Conservation (phyloP, 768 basidiomycete genomes). For the Naematelia aurantialba region DNA sequence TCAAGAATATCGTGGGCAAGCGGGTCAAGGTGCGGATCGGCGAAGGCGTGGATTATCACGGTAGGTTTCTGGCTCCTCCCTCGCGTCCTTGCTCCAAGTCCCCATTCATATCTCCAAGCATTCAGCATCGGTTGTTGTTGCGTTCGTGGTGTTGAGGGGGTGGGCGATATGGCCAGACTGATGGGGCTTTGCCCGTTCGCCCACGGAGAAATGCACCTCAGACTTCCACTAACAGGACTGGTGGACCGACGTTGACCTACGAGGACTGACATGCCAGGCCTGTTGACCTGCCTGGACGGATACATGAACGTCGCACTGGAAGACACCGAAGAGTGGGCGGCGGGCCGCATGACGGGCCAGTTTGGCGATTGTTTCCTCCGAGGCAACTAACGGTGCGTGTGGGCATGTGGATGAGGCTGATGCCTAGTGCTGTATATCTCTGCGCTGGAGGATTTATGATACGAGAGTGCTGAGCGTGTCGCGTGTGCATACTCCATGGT, state of each 20-base stretch:
- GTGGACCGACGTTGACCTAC: neutral
- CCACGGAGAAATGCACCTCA: no score
- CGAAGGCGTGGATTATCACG: conserved; percentile 88
- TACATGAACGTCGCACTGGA: conserved; percentile 99
- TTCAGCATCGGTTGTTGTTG: no score
- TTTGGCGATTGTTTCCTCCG: conserved; percentile 92
- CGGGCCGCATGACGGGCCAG: conserved; percentile 76
- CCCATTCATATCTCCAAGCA: no score
- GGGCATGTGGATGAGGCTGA: neutral
- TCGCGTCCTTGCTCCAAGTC: neutral
- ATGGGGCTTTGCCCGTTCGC: no score
- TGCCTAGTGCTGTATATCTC: conserved; percentile 48
- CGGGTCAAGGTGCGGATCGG: conserved; percentile 85
- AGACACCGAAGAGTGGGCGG: conserved; percentile 92
- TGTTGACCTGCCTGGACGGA: conserved; percentile 90
- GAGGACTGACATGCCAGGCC: conserved; percentile 56
- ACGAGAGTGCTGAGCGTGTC: no score
- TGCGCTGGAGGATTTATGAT: conserved; percentile 41
- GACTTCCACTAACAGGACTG: no score
- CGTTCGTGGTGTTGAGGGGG: no score
- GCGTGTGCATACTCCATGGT: no score
- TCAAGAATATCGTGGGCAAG: conserved; percentile 96
- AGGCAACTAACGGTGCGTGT: conserved; percentile 46
- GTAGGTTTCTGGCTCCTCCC: conserved; percentile 53
- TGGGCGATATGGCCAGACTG: no score